Base-by-base conservation (phyloP, 306 rosid species). In the Geum urbanum region DNA sequence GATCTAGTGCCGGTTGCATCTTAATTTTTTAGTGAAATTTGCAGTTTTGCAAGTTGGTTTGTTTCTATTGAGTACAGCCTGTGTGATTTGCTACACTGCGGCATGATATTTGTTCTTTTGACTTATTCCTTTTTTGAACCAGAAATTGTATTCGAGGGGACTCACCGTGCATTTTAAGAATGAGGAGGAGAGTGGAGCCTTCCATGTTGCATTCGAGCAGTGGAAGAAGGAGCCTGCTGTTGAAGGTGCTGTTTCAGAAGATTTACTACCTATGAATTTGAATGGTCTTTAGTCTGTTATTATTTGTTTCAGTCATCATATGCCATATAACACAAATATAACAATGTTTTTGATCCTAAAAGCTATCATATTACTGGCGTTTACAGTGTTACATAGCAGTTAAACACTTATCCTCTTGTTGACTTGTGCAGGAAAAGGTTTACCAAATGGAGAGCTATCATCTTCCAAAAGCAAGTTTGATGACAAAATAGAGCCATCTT, bases 401-500 rank as follows among this genome's bases (percentile, higher is more conserved):
- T 58, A 45, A 47, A 63, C 59, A 19, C 20, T 24, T 67, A 15
- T 15, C 22, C 22, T 47, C 49, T 32, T 37, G 10, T 72, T 50
- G 48, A 27, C 67, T 56, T 24, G 70, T 74, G 57, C 89, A 86
- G 97, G 84, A 71, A 35, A 79, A 53, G 69, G 10, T 48, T 68
- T 86, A 68, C 83, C 88, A 18, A 92, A 88, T 78, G 97, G 96
- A 76, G 80, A 75, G 15, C 35, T 84, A 63, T 65, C 81, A 58
- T 65, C 73, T 71, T 69, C 80, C 50, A 90, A 84, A 82, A 79
- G 94, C 91, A 92, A 88, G 76, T 92, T 92, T 77, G 98, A 90
- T 75, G 90, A 88, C 51, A 92, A 92, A 83, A 92, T 90, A 74
- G 98, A 92, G 73, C 14, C 87, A n/a, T 92, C 98, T 48, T 88